Conservation (phyloP, 257 asterid species). For the Petunia secreta region DNA sequence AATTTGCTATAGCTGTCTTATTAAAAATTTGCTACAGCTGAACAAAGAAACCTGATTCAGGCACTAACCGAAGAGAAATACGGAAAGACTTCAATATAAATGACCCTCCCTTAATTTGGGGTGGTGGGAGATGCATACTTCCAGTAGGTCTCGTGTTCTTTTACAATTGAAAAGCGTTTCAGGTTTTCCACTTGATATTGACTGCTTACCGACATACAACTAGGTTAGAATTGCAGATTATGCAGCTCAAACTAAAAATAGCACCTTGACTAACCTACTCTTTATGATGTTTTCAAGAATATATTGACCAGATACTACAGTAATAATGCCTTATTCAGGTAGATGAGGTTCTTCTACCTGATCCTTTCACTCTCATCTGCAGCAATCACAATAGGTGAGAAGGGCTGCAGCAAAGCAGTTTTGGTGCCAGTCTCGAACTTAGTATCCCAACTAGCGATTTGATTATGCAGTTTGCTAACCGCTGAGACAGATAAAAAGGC, state of each 20-base stretch:
- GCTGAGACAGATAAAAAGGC: conserved; percentile 52
- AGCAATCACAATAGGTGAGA: conserved; percentile 86
- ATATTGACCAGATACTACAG: not conserved
- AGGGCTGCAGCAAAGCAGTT: conserved; percentile 82
- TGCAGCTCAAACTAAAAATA: conserved; percentile 6
- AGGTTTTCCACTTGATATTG: conserved; percentile 5
- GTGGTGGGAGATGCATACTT: not conserved
- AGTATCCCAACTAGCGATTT: conserved; percentile 98
- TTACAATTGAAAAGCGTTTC: not conserved
- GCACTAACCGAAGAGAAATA: not conserved
- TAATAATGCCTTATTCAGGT: not conserved
- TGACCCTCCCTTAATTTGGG: not conserved
- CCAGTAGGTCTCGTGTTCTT: not conserved
- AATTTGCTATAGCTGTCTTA: not conserved
- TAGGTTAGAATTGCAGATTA: not conserved
- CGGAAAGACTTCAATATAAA: not conserved
- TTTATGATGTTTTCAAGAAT: not conserved
- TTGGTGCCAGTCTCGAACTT: conserved; percentile 85
- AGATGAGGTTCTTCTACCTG: conserved; percentile 52
- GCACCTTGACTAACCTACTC: not conserved
- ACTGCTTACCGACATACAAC: conserved; percentile 4
- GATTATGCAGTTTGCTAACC: conserved; percentile 76
- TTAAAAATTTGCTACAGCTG: not conserved
- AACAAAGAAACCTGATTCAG: not conserved
- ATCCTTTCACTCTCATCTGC: conserved; percentile 89